These are phyloP conservation scores for Blastocystis sp. DNA, from an alignment of 352 stramenopile species.

Conservation along the genomic window DNA sequence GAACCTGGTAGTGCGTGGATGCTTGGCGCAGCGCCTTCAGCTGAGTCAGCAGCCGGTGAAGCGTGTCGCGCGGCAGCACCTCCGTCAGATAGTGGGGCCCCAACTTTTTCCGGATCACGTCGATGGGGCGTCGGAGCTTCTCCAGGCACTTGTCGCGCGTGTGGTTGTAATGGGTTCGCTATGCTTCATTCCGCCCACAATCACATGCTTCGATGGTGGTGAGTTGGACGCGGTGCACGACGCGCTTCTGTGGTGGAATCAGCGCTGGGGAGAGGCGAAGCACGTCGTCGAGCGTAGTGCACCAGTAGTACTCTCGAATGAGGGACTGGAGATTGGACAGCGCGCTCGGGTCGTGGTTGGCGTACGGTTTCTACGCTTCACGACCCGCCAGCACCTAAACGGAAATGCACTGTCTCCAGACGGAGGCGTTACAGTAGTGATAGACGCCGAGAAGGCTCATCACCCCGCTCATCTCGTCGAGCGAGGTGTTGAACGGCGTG, in stretches of 20 bases:
- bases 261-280: slow-evolving; percentile 24
- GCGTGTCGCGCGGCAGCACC: not conserved
- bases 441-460: slow-evolving; percentile 10
- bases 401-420: slow-evolving; percentile 20
- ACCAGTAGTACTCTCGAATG: slow-evolving; percentile 58
- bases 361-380: slow-evolving; percentile 32
- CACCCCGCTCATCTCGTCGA: slow-evolving; percentile 4
- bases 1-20: slow-evolving; percentile 44
- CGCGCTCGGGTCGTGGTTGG: not conserved
- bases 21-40: slow-evolving; percentile 48
- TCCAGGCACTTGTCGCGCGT: not conserved
- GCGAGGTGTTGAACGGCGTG: slow-evolving; percentile 52
- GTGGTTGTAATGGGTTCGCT: slow-evolving; percentile 30
- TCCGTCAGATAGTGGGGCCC: not conserved
- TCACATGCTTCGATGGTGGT: slow-evolving; percentile 11
- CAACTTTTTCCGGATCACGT: not conserved
- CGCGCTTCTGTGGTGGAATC: slow-evolving; percentile 32
- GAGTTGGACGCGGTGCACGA: not conserved
- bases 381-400: not conserved
- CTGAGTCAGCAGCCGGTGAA: not conserved
- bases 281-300: slow-evolving; percentile 37
- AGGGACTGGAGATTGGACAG: not conserved
- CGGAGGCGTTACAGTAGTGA: not conserved
- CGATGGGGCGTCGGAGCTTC: not conserved
- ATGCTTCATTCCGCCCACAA: not conserved